A percentile compares a stretch with the other conserved stretches of the same genome.
Evolutionary conservation across 345 rosid species (phyloP).

Genomic region (Streptanthus diversifolius): DNA sequence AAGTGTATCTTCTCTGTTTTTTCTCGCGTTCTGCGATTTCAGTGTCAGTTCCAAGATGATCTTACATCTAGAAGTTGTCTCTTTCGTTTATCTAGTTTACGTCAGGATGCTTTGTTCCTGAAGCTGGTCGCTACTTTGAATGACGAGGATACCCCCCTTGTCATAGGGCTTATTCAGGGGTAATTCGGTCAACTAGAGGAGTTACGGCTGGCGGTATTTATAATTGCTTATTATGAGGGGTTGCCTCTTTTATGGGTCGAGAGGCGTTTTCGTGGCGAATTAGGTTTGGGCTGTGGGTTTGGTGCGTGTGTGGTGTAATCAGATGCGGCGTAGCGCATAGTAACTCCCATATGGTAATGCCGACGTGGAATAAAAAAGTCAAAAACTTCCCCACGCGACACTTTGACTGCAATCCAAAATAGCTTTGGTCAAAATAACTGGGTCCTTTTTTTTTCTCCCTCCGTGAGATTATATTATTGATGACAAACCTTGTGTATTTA

Average conservation of each 20-base stretch:
- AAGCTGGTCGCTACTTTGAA: conserved; percentile 10
- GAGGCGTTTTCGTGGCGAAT: conserved; percentile 37
- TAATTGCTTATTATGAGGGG: conserved; percentile 31
- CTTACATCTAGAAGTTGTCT: neutral
- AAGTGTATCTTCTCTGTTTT: neutral
- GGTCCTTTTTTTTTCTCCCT: neutral
- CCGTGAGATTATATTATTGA: neutral
- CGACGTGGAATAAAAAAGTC: conserved; percentile 17
- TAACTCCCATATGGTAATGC: neutral
- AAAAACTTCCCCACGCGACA: conserved; percentile 9
- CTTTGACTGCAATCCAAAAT: conserved; percentile 12
- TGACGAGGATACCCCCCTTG: conserved; percentile 16
- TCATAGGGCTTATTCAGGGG: neutral
- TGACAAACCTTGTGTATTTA: conserved; percentile 8
- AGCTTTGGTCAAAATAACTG: conserved; percentile 23
- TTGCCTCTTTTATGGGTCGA: conserved; percentile 36
- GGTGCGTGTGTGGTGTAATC: conserved; percentile 28
- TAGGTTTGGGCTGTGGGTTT: conserved; percentile 32
- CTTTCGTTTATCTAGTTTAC: conserved; percentile 5
- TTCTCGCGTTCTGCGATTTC: neutral
- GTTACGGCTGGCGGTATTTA: conserved; percentile 25
- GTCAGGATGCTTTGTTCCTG: conserved; percentile 18
- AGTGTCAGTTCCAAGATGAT: neutral
- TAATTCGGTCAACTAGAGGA: conserved; percentile 4
- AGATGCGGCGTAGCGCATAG: conserved; percentile 26